phyloP scores from a whole-genome alignment of 1,284 basidiomycete species.

The Malassezia arunalokei region DNA sequence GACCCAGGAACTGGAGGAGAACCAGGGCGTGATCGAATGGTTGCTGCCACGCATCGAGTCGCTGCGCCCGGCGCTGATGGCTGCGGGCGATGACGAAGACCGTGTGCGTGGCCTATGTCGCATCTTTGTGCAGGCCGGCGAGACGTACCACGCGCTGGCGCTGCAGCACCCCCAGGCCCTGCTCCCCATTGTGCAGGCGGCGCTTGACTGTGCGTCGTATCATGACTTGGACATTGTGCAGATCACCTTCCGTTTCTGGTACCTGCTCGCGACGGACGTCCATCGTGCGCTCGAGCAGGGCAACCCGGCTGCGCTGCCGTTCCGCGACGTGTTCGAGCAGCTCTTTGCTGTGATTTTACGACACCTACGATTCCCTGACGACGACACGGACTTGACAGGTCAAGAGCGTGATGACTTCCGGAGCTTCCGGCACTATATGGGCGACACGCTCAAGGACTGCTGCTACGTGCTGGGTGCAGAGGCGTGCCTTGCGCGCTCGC shows the following conservation, averaged over 20 bases:
- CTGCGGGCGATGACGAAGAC: constrained; percentile 58
- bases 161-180: constrained; percentile 78
- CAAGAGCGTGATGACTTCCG: constrained; percentile 90
- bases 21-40: constrained; percentile 72
- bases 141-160: constrained; percentile 82
- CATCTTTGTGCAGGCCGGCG: constrained; percentile 88
- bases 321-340: constrained; percentile 67
- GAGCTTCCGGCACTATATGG: constrained; percentile 92
- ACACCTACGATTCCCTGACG: constrained; percentile 78
- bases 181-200: constrained; percentile 84
- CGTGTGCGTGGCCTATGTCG: constrained; percentile 79
- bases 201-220: constrained; percentile 84
- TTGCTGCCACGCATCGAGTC: constrained; percentile 57
- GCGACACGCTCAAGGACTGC: constrained; percentile 97
- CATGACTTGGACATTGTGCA: constrained; percentile 89
- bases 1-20: constrained; percentile 92
- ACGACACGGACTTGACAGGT: constrained; percentile 54
- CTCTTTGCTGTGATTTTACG: constrained; percentile 76
- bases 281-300: constrained; percentile 13
- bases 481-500: constrained; percentile 66
- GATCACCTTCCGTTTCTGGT: constrained; percentile 98
- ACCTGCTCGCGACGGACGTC: constrained; percentile 49
- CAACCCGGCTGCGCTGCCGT: constrained; percentile 47
- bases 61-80: constrained; percentile 23
- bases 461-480: constrained; percentile 85